These are phyloP conservation scores for Nicotiana benthamiana DNA, from an alignment of 257 asterid species.

Conservation along the genomic window DNA sequence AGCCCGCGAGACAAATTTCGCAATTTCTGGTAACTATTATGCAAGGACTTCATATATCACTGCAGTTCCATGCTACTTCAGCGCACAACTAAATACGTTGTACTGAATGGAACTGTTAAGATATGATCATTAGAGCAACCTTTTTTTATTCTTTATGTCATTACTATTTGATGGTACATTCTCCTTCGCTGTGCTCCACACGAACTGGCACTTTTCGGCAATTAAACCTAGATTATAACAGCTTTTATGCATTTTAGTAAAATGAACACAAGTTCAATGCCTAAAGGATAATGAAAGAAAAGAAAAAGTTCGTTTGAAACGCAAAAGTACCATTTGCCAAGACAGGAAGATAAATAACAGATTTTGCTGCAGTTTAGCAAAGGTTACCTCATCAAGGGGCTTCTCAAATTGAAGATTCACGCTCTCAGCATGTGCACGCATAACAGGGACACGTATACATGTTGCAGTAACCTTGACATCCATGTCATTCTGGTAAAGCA, in stretches of 20 bases:
- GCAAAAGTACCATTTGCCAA: not conserved
- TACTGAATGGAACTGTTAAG: not conserved
- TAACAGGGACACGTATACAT: slow-evolving; percentile 91
- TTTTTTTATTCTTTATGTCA: not conserved
- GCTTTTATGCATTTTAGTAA: not conserved
- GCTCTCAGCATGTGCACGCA: slow-evolving; percentile 99
- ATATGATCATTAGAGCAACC: not conserved
- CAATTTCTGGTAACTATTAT: not conserved
- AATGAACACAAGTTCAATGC: not conserved
- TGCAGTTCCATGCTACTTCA: not conserved
- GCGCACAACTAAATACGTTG: not conserved
- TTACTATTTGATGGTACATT: not conserved
- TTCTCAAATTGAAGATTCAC: slow-evolving; percentile 89
- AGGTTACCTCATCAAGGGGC: slow-evolving; percentile 74
- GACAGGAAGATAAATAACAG: not conserved
- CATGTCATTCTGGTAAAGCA: slow-evolving; percentile 41
- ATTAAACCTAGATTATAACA: not conserved
- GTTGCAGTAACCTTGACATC: slow-evolving; percentile 87
- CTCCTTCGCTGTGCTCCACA: not conserved
- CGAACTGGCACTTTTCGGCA: not conserved
- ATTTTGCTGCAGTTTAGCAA: not conserved
- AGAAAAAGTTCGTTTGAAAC: not conserved
- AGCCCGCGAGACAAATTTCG: not conserved
- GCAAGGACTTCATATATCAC: not conserved
- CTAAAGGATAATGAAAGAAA: not conserved